Base-by-base conservation (phyloP, 2,329 filamentous ascomycete genomes). In the Aspergillus glaucus region DNA sequence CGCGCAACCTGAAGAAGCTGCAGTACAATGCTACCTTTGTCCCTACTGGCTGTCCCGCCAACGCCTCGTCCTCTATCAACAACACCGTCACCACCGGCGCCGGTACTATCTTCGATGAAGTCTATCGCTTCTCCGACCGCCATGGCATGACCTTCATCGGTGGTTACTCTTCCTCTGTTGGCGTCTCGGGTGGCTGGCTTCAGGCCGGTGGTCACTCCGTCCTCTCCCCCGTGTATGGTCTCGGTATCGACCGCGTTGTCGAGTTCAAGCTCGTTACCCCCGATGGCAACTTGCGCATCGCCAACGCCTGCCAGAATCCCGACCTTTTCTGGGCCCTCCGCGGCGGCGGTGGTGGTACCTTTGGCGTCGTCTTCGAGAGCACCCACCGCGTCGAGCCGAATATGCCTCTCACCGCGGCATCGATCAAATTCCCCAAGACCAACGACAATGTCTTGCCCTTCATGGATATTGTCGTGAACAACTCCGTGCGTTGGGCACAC, bases 141-240 rank as follows among this genome's bases (percentile, higher is more conserved):
- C 50, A 64, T 39, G 54, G 55, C 15, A 57, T 54, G 40, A 64
- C 57, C 4, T 52, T 64, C 22, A 19, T 67, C 9, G 56, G 55
- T 10, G 56, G 56, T 2, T 51, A 53, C 22, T 46, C 51, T 3
- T 12, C 46, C 26, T 55, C 55, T 3, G 55, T 58, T 9, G 55
- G 55, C 12, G 45, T 49, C 6, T 50, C 60, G 2, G 64, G 63
- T 4, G 64, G 64, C 8, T 66, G 53, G 51, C 39, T 63, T 2
- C 62, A 57, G 21, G 59, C 54, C 3, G 63, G 61, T 8, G 63
- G 64, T 2, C 63, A 66, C 42, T 58, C 57, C 17, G 53, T 64
- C 6, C 50, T 67, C 8, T 57, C 59, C 2, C 60, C 59, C 1
- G 57, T 57, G 4, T 61, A 59, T 43, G 62, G 64, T 2, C 50